Evolutionary conservation across 257 asterid species (phyloP).

Genomic region (Primulina tabacum): DNA sequence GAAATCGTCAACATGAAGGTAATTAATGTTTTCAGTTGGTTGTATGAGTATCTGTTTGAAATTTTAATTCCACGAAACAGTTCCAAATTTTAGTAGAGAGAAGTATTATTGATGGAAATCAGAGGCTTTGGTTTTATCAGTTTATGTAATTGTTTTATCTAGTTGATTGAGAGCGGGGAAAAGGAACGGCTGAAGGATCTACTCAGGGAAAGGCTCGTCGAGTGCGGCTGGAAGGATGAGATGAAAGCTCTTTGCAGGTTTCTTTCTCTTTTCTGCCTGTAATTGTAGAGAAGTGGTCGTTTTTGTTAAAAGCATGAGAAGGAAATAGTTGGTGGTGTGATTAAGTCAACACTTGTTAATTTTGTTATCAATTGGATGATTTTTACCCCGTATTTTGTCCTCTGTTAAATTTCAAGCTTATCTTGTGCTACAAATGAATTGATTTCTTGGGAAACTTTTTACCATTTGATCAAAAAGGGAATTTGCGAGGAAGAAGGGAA

Average conservation of each 20-base stretch:
- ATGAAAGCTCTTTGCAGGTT: slow-evolving; percentile 68
- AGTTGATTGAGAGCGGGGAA: slow-evolving; percentile 59
- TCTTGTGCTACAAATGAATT: not conserved
- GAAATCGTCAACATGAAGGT: slow-evolving; percentile 58
- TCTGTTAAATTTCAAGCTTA: not conserved
- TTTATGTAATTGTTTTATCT: slow-evolving; percentile 1
- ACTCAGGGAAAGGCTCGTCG: slow-evolving; percentile 58
- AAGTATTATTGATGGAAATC: not conserved
- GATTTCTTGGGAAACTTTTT: slow-evolving; percentile 13
- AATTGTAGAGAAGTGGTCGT: not conserved
- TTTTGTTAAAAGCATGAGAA: not conserved
- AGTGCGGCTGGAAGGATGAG: slow-evolving; percentile 73
- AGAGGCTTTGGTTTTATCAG: not conserved
- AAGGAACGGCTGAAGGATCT: slow-evolving; percentile 62
- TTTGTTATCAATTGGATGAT: too few relatives aligned
- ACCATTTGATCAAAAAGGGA: slow-evolving; percentile 44
- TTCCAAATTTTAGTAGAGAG: not conserved
- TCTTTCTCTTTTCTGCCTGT: not conserved
- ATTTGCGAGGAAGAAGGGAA: slow-evolving; percentile 66
- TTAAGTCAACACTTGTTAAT: too few relatives aligned
- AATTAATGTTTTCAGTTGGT: not conserved
- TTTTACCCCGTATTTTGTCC: not conserved
- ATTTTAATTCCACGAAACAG: not conserved
- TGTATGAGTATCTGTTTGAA: not conserved
- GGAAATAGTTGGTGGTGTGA: not conserved